These are phyloP conservation scores for Nitzschia sp. DNA, from an alignment of 108 stramenopile genomes.

Conservation along the genomic window DNA sequence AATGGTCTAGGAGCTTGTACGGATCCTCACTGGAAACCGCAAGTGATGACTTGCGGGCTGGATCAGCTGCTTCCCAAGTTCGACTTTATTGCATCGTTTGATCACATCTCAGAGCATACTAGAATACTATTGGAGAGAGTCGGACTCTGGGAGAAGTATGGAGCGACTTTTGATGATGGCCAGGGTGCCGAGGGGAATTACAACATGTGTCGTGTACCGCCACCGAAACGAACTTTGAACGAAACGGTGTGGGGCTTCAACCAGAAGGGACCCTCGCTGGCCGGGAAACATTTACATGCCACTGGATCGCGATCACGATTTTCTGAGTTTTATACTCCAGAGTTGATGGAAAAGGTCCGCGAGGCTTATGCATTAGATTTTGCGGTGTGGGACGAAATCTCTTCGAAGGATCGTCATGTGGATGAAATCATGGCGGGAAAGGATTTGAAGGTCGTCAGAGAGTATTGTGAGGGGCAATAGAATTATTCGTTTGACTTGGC, in stretches of 20 bases:
- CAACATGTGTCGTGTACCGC: constrained; percentile 2
- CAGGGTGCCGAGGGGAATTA: neutral
- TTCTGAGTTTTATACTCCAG: constrained; percentile 9
- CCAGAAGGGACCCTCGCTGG: constrained; percentile 5
- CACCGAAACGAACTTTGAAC: neutral
- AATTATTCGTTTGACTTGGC: no score
- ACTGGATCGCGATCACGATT: constrained; percentile 1
- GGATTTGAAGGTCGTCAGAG: neutral
- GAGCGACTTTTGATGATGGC: constrained; percentile 28
- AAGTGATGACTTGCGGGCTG: constrained; percentile 46
- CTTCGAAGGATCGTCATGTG: neutral
- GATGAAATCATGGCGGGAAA: neutral
- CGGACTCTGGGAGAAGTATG: constrained; percentile 52
- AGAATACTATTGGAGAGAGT: constrained; percentile 41
- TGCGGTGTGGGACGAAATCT: constrained; percentile 19
- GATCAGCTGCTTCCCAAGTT: constrained; percentile 40
- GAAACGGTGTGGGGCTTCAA: constrained; percentile 4
- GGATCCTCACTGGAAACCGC: constrained; percentile 61
- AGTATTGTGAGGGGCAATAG: neutral
- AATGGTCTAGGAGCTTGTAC: constrained; percentile 37
- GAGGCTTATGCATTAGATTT: constrained; percentile 16
- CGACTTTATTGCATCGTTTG: constrained; percentile 49
- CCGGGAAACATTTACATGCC: neutral
- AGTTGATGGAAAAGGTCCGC: constrained; percentile 8
- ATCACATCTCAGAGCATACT: constrained; percentile 42